Evolutionary conservation across 2,329 filamentous ascomycete species (phyloP).

Genomic region (Zymoseptoria tritici): DNA sequence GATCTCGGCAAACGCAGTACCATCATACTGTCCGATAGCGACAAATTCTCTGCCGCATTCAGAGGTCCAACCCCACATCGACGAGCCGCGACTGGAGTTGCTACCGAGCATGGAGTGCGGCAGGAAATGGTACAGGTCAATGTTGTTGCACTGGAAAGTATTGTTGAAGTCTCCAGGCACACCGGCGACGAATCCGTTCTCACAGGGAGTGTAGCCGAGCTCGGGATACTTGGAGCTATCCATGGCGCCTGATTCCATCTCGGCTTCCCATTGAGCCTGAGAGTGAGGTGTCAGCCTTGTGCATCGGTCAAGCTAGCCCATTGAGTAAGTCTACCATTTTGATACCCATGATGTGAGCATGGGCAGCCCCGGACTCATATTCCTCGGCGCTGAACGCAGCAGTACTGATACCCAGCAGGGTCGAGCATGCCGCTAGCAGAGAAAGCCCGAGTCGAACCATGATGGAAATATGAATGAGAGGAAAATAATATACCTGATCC

Average conservation of each 20-base stretch:
- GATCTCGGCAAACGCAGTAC: constrained; percentile 49
- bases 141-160: constrained; percentile 39
- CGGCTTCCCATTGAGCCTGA: constrained; percentile 28
- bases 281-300: not conserved
- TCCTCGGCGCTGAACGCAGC: constrained; percentile 12
- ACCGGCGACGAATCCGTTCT: constrained; percentile 12
- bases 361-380: constrained; percentile 17
- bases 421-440: constrained; percentile 8
- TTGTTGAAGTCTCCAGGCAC: constrained; percentile 11
- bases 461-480: not conserved
- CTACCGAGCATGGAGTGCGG: constrained; percentile 48
- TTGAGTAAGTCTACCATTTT: constrained; percentile 15
- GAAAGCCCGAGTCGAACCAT: constrained; percentile 7
- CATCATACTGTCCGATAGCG: constrained; percentile 49
- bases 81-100: constrained; percentile 34
- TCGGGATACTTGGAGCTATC: constrained; percentile 32
- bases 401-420: constrained; percentile 7
- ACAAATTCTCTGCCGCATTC: constrained; percentile 46
- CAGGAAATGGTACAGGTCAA: constrained; percentile 49
- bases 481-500: not conserved
- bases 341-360: constrained; percentile 17
- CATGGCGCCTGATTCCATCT: constrained; percentile 31
- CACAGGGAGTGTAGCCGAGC: constrained; percentile 30
- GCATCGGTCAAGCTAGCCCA: not conserved
- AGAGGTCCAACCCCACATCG: constrained; percentile 50